Percentiles rank a stretch among this genome's conserved stretches.
These are phyloP conservation scores for Talaromyces borbonicus DNA, from an alignment of 495 filamentous ascomycete species.

Conservation along the genomic window DNA sequence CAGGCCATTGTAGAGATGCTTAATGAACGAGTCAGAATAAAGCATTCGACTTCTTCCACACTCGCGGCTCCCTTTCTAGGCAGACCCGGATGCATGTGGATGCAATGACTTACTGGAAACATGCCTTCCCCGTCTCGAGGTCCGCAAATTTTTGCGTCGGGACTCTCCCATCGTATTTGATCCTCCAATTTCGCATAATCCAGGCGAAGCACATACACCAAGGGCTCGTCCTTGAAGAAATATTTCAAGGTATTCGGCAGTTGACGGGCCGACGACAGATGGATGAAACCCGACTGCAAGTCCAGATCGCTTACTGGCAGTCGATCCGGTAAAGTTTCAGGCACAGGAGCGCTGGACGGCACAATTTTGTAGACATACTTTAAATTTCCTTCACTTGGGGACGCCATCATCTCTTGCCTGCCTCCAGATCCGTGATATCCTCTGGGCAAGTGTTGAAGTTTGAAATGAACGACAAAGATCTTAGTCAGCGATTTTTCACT, in stretches of 20 bases:
- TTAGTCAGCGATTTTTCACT: too few species aligned
- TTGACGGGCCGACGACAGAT: slow-evolving; percentile 32
- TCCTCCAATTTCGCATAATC: slow-evolving; percentile 48
- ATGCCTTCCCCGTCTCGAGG: slow-evolving; percentile 33
- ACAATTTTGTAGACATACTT: slow-evolving; percentile 36
- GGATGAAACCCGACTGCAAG: slow-evolving; percentile 29
- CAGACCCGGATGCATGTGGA: too few species aligned
- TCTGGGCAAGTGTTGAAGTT: too few species aligned
- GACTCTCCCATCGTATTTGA: slow-evolving; percentile 32
- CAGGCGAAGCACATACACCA: slow-evolving; percentile 70
- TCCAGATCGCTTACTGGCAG: slow-evolving; percentile 36
- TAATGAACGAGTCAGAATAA: background rate
- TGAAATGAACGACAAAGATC: too few species aligned
- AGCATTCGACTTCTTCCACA: too few species aligned
- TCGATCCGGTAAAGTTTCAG: slow-evolving; percentile 31
- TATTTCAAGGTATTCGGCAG: slow-evolving; percentile 43
- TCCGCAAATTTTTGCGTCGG: slow-evolving; percentile 30
- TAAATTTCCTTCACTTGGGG: background rate
- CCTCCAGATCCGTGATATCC: too few species aligned
- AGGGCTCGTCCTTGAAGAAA: slow-evolving; percentile 61
- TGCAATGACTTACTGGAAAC: slow-evolving; percentile 27
- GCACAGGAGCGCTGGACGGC: slow-evolving; percentile 30
- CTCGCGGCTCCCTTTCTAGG: too few species aligned
- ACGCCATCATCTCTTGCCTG: background rate
- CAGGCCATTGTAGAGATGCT: slow-evolving; percentile 39